Evolutionary conservation across 805 yeast genomes (phyloP).

Genomic region (Suhomyces sp.): DNA sequence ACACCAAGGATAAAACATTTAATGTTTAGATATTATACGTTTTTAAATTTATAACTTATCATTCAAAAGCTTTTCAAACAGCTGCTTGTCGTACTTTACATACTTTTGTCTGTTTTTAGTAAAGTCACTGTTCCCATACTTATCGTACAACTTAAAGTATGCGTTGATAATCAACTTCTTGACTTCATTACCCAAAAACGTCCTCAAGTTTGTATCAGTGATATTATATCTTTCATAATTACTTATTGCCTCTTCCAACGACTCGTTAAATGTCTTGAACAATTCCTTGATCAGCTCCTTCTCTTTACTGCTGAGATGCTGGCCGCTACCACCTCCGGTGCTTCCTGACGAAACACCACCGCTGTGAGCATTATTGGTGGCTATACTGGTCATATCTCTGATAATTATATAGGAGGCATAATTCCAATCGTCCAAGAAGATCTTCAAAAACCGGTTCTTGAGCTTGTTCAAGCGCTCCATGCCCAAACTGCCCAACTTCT

Average conservation of each 20-base stretch:
- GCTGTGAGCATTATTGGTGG: constrained; percentile 45
- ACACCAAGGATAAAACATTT: too few species aligned
- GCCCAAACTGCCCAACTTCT: constrained; percentile 58
- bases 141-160: constrained; percentile 80
- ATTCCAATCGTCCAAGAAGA: constrained; percentile 78
- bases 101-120: constrained; percentile 70
- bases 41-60: constrained; percentile 13
- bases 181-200: constrained; percentile 66
- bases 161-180: constrained; percentile 73
- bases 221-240: constrained; percentile 64
- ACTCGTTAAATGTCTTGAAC: constrained; percentile 75
- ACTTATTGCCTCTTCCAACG: constrained; percentile 72
- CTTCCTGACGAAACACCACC: constrained; percentile 20
- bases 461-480: constrained; percentile 61
- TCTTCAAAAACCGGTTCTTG: constrained; percentile 68
- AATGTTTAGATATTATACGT: too few species aligned
- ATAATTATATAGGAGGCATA: constrained; percentile 70
- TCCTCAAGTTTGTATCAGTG: constrained; percentile 63
- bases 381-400: constrained; percentile 69
- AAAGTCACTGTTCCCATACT: constrained; percentile 66
- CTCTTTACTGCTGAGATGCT: constrained; percentile 56
- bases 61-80: constrained; percentile 34
- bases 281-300: constrained; percentile 80
- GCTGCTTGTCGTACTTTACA: constrained; percentile 57
- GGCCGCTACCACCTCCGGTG: constrained; percentile 7